Evolutionary conservation across 306 rosid genomes (phyloP).

Genomic region (Dalbergia cultrata): DNA sequence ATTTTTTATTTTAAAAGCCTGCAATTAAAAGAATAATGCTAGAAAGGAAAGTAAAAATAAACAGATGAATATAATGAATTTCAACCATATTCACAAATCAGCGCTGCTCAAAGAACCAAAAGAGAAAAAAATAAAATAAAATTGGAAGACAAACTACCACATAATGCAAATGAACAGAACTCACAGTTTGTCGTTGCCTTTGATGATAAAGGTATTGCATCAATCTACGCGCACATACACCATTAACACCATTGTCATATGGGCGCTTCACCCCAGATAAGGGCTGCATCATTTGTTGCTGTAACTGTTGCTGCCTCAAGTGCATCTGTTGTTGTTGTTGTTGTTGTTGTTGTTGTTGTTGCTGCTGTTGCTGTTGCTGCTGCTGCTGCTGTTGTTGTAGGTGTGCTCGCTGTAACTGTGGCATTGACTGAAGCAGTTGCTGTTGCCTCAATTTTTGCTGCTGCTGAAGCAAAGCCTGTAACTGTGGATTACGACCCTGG

Average conservation of each 20-base stretch:
- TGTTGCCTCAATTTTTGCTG: conserved; percentile 73
- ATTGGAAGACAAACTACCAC: not conserved
- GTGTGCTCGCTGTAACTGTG: conserved; percentile 82
- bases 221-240: conserved; percentile 94
- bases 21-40: not conserved
- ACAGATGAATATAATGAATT: conserved; percentile 2
- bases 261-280: conserved; percentile 73
- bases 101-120: conserved; percentile 15
- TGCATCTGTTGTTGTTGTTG: conserved; percentile 77
- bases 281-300: conserved; percentile 84
- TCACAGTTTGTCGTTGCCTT: conserved; percentile 84
- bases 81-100: conserved; percentile 8
- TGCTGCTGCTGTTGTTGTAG: conserved; percentile 67
- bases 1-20: not conserved
- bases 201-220: conserved; percentile 98
- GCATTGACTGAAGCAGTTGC: conserved; percentile 85
- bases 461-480: conserved; percentile 85
- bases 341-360: conserved; percentile 55
- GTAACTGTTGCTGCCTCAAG: conserved; percentile 86
- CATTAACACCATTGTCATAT: conserved; percentile 77
- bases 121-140: too few species aligned
- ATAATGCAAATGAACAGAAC: conserved; percentile 47
- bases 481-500: conserved; percentile 78
- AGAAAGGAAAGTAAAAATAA: not conserved
- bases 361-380: conserved; percentile 45